Evolutionary conservation across 75 land plant species (phyloP).

Genomic region (Cunninghamia lanceolata): DNA sequence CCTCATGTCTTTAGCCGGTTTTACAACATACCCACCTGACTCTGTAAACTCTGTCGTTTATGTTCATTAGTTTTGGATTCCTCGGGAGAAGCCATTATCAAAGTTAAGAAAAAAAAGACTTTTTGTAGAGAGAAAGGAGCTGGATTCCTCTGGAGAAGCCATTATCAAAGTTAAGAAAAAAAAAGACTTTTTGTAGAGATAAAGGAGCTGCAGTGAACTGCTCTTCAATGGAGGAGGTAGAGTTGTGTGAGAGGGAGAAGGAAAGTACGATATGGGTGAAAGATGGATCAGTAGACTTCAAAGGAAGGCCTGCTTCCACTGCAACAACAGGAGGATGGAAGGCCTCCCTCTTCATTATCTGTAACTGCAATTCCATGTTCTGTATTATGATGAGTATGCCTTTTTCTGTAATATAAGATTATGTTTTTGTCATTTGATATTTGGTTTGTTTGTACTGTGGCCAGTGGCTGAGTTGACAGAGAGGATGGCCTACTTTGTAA

Average conservation of each 20-base stretch:
- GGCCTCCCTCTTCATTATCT: conserved; percentile 53
- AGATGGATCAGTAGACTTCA: conserved; percentile 45
- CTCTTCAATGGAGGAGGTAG: background rate
- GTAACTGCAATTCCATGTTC: conserved; percentile 10
- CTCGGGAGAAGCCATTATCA: no score
- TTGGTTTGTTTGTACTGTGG: background rate
- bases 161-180: no score
- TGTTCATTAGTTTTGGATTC: no score
- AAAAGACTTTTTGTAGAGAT: background rate
- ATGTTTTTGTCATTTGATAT: background rate
- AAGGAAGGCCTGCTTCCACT: conserved; percentile 32
- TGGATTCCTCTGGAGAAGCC: no score
- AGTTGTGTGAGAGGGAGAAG: background rate
- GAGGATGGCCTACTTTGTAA: conserved; percentile 20
- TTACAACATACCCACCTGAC: no score
- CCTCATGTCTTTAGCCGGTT: no score
- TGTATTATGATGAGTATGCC: background rate
- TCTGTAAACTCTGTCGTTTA: no score
- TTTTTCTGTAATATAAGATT: background rate
- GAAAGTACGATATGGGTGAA: background rate
- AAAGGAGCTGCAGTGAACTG: background rate
- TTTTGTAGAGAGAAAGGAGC: background rate
- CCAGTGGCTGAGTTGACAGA: conserved; percentile 28
- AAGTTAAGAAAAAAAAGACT: no score
- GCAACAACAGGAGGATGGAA: conserved; percentile 61